A percentile compares a stretch with the other conserved stretches of the same genome.
Evolutionary conservation across 1,284 basidiomycete species (phyloP).

Genomic region (Papiliotrema fonsecae): DNA sequence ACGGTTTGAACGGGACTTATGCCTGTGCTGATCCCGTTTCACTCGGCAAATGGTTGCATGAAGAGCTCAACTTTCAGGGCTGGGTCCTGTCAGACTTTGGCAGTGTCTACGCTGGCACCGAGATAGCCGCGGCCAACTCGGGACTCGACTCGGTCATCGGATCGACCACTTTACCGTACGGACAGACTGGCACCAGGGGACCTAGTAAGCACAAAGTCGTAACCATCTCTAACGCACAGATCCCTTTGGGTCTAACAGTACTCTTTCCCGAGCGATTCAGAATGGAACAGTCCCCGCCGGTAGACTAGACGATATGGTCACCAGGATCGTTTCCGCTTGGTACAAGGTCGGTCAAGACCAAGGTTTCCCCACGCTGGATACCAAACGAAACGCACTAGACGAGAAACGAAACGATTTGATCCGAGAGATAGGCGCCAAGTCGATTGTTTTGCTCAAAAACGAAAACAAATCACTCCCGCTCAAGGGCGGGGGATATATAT

Average conservation of each 20-base stretch:
- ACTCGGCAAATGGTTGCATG: conserved; percentile 10
- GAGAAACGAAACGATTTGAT: conserved; percentile 12
- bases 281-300: conserved; percentile 23
- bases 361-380: conserved; percentile 7
- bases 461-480: conserved; percentile 7
- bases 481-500: conserved; percentile 4
- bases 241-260: conserved; percentile 9
- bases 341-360: conserved; percentile 32
- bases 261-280: conserved; percentile 12
- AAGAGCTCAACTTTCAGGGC: conserved; percentile 27
- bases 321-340: conserved; percentile 27
- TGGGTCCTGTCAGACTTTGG: conserved; percentile 37
- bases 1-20: conserved; percentile 59
- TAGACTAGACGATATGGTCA: conserved; percentile 34
- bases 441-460: conserved; percentile 14
- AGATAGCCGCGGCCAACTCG: conserved; percentile 10
- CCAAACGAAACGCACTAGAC: conserved; percentile 15
- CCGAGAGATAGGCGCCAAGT: conserved; percentile 19
- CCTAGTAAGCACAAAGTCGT: neutral
- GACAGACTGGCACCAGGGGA: conserved; percentile 3
- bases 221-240: neutral
- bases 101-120: conserved; percentile 8
- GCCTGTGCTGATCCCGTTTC: conserved; percentile 57
- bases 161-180: neutral
- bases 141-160: conserved; percentile 21